Evolutionary conservation across 2,329 filamentous ascomycete species (phyloP).

Genomic region (Cercospora sesami): DNA sequence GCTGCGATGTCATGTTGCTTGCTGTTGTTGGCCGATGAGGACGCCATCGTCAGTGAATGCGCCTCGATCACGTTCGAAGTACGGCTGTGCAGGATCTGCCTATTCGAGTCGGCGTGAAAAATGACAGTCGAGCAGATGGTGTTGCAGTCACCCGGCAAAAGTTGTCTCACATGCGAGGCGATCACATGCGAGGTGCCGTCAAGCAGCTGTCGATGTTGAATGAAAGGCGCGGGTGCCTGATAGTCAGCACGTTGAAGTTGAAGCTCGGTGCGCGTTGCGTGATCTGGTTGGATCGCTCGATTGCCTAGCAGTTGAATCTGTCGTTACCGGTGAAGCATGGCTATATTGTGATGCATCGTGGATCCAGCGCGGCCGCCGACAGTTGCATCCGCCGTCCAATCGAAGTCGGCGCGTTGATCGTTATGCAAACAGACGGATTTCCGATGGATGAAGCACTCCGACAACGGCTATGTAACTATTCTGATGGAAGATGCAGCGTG

Average conservation of each 20-base stretch:
- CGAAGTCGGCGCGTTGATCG: neutral
- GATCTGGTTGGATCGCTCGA: slow-evolving; percentile 5
- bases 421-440: neutral
- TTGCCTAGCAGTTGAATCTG: neutral
- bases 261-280: neutral
- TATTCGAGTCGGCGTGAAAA: neutral
- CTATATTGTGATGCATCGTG: slow-evolving; percentile 14
- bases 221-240: neutral
- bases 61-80: neutral
- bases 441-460: neutral
- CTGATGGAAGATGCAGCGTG: neutral
- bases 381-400: neutral
- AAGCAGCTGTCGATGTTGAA: neutral
- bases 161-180: slow-evolving; percentile 20
- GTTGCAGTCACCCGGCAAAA: slow-evolving; percentile 16
- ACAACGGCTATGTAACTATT: neutral
- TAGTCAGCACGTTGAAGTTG: neutral
- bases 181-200: slow-evolving; percentile 3
- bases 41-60: slow-evolving; percentile 12
- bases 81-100: neutral
- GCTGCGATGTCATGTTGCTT: slow-evolving; percentile 17
- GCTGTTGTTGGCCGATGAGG: slow-evolving; percentile 7
- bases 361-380: neutral
- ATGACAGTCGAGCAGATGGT: neutral
- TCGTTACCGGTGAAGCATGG: slow-evolving; percentile 17